phyloP scores from a whole-genome alignment of 2,329 filamentous ascomycete species.

The Sarocladiaceae sp. region DNA sequence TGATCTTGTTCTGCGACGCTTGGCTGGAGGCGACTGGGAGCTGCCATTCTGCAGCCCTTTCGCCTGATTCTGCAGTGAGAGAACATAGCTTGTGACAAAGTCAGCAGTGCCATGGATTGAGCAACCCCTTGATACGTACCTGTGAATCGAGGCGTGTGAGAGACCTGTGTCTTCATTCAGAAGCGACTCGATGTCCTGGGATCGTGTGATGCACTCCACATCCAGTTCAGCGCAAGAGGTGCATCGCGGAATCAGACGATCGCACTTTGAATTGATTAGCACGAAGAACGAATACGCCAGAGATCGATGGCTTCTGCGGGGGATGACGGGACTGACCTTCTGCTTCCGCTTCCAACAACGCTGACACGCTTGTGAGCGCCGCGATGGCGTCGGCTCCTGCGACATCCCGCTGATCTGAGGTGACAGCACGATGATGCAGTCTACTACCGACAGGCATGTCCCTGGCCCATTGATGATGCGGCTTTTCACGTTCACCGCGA shows the following conservation, averaged over 20 bases:
- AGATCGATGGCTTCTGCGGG: neutral
- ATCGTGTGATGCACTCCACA: neutral
- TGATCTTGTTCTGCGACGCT: neutral
- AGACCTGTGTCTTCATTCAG: neutral
- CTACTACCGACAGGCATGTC: too few relatives aligned
- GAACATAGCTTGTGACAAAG: neutral
- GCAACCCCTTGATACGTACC: neutral
- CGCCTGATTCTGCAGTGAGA: neutral
- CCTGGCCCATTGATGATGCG: too few relatives aligned
- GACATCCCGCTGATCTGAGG: neutral
- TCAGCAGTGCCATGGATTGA: too few relatives aligned
- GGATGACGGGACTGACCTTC: neutral
- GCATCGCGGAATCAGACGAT: neutral
- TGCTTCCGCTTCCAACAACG: neutral
- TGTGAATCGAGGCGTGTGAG: neutral
- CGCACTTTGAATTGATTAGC: too few relatives aligned
- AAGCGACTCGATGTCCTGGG: neutral
- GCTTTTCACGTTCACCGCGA: too few relatives aligned
- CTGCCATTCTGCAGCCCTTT: neutral
- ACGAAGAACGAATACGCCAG: too few relatives aligned
- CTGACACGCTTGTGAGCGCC: neutral
- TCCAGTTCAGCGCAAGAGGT: neutral
- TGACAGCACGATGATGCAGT: too few relatives aligned
- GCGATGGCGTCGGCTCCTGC: neutral
- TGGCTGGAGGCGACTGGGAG: neutral